Evolutionary conservation across 2,329 filamentous ascomycete species (phyloP), one percentile per base, ranked within the genome.

Genomic region (Phialemoniopsis sp.): DNA sequence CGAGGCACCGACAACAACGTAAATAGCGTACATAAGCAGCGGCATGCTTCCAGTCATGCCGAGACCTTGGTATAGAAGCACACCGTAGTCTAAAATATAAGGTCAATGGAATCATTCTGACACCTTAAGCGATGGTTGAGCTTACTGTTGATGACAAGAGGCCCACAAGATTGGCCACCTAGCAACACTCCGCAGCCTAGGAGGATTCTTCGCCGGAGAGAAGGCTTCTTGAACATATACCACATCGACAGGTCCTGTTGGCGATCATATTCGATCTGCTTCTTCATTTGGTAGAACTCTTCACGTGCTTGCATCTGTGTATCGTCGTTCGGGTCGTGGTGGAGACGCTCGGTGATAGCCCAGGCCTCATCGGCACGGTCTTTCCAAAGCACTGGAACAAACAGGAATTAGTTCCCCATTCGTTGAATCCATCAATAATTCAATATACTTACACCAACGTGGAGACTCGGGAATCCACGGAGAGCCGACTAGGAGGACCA

Each of bases 211-310:
- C 56, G 47, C 2, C 65, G 55, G 41, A 70, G 69, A 1, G 65
- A 44, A 5, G 53, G 41, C 7, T 63, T 68, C 19, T 57, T 58
- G 51, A 70, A 64, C 19, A 72, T 53, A 47, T 48, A 8, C 59
- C 55, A n/a, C 46, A 56, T 12, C 43, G 50, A 30, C 50, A 46
- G 21, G 48, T 48, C 39, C 60, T 57, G 21, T 56, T 48, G 29
- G 8, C 50, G 50, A 39, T 69, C 64, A n/a, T 63, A 49, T 34
- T 64, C 62, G 37, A 63, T 52, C 45, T 71, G 68, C 40, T 63
- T 62, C 45, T 60, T 57, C 51, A 70, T 69, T 36, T 64, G 58
- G 44, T 61, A 62, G 46, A 66, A 69, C 42, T 70, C 66, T 37
- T 63, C 60, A 12, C 49, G 49, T 10, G 65, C 66, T 35, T 56